Evolutionary conservation across 2,329 filamentous ascomycete species (phyloP).

Genomic region (Lecanicillium sp.): DNA sequence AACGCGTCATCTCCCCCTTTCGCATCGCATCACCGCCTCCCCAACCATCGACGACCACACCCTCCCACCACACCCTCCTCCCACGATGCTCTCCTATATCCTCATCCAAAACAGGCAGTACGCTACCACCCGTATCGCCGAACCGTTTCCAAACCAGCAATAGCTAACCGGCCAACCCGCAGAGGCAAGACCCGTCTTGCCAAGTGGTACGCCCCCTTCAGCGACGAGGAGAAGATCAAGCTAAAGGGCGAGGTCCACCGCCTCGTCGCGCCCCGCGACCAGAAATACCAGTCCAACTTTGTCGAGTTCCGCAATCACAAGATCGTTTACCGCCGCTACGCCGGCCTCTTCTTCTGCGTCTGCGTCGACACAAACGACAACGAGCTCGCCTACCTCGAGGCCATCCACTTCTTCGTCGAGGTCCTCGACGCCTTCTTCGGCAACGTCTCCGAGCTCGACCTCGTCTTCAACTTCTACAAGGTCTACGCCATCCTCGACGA

Average conservation of each 20-base stretch:
- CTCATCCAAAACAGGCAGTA: conserved; percentile 85
- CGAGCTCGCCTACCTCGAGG: conserved; percentile 92
- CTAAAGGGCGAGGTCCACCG: conserved; percentile 98
- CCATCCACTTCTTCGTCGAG: conserved; percentile 99
- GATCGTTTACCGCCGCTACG: conserved; percentile 95
- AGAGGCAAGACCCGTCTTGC: conserved; percentile 97
- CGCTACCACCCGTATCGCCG: conserved; percentile 13
- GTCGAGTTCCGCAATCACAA: conserved; percentile 95
- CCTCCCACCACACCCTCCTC: not conserved
- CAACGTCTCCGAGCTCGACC: conserved; percentile 95
- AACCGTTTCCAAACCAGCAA: not conserved
- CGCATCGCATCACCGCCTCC: no score
- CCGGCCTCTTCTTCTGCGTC: conserved; percentile 97
- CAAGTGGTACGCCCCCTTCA: conserved; percentile 99
- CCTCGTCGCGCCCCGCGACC: conserved; percentile 92
- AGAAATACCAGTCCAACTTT: conserved; percentile 99
- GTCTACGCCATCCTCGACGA: conserved; percentile 98
- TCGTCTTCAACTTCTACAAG: conserved; percentile 77
- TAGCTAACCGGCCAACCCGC: conserved; percentile 13
- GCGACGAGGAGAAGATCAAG: conserved; percentile 98
- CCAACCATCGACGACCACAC: no score
- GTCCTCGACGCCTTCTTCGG: conserved; percentile 98
- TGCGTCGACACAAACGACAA: conserved; percentile 99
- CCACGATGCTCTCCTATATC: conserved; percentile 71
- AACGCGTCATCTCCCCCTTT: no score